These are phyloP conservation scores for Coemansia sp. DNA, from an alignment of 192 early-diverging fungal genomes.

Conservation along the genomic window DNA sequence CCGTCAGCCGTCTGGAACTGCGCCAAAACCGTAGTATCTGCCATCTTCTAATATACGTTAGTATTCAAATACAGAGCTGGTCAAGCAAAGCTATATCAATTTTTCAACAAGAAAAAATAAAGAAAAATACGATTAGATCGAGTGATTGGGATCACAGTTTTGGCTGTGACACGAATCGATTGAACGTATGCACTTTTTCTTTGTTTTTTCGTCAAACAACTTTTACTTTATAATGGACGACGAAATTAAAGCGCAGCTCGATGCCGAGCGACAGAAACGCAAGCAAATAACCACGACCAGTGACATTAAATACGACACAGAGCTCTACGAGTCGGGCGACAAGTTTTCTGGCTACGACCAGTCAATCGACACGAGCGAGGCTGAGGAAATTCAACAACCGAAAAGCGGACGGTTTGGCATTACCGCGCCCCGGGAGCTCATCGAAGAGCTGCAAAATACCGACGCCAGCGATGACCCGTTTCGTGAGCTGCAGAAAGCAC, in stretches of 20 bases:
- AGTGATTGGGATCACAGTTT: neutral
- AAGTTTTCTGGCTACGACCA: slow-evolving; percentile 72
- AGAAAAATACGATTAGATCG: neutral
- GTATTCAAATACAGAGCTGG: neutral
- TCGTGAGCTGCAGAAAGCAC: slow-evolving; percentile 53
- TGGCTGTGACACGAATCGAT: neutral
- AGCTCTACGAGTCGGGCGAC: slow-evolving; percentile 65
- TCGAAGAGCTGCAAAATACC: slow-evolving; percentile 62
- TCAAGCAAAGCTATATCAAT: neutral
- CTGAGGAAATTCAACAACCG: slow-evolving; percentile 42
- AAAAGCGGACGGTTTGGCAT: slow-evolving; percentile 61
- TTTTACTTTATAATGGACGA: slow-evolving; percentile 4
- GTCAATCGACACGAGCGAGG: slow-evolving; percentile 41
- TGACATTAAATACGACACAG: slow-evolving; percentile 65
- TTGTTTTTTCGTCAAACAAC: neutral
- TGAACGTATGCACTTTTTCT: neutral
- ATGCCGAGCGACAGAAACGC: slow-evolving; percentile 38
- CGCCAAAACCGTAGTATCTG: slow-evolving; percentile 32
- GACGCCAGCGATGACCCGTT: slow-evolving; percentile 61
- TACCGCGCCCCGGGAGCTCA: slow-evolving; percentile 78
- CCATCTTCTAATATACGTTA: slow-evolving; percentile 4
- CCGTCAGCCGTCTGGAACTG: slow-evolving; percentile 81
- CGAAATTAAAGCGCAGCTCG: slow-evolving; percentile 41
- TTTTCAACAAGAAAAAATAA: neutral
- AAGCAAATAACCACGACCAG: slow-evolving; percentile 12